Conservation (phyloP, 2,329 filamentous ascomycete species). For the Magnaporthiopsis incrustans region DNA sequence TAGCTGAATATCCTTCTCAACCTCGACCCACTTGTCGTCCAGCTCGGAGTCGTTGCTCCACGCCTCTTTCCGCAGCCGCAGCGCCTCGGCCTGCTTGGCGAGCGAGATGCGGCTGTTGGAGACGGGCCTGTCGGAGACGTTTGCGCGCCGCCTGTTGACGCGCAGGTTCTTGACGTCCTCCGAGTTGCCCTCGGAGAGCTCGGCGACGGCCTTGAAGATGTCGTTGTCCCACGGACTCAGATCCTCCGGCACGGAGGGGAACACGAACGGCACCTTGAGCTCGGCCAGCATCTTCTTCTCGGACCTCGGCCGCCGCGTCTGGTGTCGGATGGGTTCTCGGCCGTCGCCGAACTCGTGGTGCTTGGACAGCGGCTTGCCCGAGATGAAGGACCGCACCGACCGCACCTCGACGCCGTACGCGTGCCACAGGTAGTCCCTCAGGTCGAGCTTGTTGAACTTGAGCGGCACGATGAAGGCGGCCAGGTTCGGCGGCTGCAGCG, state of each 20-base stretch:
- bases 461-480: constrained; percentile 88
- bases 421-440: constrained; percentile 90
- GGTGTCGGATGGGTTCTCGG: not conserved
- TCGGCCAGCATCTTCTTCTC: constrained; percentile 95
- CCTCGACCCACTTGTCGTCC: constrained; percentile 39
- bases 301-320: constrained; percentile 49
- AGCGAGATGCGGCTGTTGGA: constrained; percentile 30
- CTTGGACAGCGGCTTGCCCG: constrained; percentile 39
- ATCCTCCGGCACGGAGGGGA: constrained; percentile 63
- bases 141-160: constrained; percentile 26
- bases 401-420: constrained; percentile 69
- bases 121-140: constrained; percentile 7
- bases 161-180: constrained; percentile 18
- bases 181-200: constrained; percentile 19
- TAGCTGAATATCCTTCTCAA: constrained; percentile 15
- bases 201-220: constrained; percentile 36
- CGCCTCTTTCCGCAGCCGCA: constrained; percentile 51
- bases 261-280: constrained; percentile 79
- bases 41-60: constrained; percentile 47
- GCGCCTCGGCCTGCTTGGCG: constrained; percentile 51
- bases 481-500: constrained; percentile 65
- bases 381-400: constrained; percentile 72
- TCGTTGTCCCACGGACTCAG: constrained; percentile 56
- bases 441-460: constrained; percentile 89
- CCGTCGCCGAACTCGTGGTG: not conserved